These are phyloP conservation scores for Plantago lanceolata DNA, from an alignment of 305 asterid genomes.

Conservation along the genomic window DNA sequence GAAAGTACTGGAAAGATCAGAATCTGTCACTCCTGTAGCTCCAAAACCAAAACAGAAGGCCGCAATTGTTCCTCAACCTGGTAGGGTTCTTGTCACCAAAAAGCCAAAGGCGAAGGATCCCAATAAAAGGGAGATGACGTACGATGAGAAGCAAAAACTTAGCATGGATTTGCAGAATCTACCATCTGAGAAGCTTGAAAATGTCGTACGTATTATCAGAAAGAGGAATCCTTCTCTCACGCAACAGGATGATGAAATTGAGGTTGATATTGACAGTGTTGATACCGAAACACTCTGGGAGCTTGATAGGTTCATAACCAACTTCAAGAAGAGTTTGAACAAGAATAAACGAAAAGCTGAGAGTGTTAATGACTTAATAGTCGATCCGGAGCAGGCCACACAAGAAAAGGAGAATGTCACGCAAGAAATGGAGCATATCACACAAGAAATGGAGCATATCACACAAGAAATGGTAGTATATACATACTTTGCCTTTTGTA, in stretches of 20 bases:
- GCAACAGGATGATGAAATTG: slow-evolving; percentile 67
- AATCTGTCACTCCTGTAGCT: slow-evolving; percentile 26
- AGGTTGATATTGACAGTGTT: slow-evolving; percentile 60
- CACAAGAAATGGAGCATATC: slow-evolving; percentile 29
- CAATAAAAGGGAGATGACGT: slow-evolving; percentile 67
- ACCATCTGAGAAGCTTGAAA: slow-evolving; percentile 70
- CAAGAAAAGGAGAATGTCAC: too few relatives aligned
- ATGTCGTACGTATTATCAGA: slow-evolving; percentile 58
- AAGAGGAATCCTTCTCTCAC: slow-evolving; percentile 56
- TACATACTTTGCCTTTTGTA: slow-evolving; percentile 1
- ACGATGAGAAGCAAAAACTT: slow-evolving; percentile 64
- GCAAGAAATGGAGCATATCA: slow-evolving; percentile 5
- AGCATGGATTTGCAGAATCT: slow-evolving; percentile 52
- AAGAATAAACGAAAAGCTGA: slow-evolving; percentile 58
- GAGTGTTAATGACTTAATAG: slow-evolving; percentile 28
- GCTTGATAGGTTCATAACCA: slow-evolving; percentile 68
- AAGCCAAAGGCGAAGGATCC: slow-evolving; percentile 73
- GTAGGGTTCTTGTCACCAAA: slow-evolving; percentile 40
- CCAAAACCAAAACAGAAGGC: slow-evolving; percentile 30
- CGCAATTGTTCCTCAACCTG: slow-evolving; percentile 29
- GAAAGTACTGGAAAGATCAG: slow-evolving; percentile 31
- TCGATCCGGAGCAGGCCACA: slow-evolving; percentile 30
- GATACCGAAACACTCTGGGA: slow-evolving; percentile 77
- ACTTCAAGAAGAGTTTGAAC: slow-evolving; percentile 58
- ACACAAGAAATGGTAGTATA: slow-evolving; percentile 39